These are phyloP conservation scores for Cercospora nicotianae DNA, from an alignment of 2,329 filamentous ascomycete species.

Conservation along the genomic window DNA sequence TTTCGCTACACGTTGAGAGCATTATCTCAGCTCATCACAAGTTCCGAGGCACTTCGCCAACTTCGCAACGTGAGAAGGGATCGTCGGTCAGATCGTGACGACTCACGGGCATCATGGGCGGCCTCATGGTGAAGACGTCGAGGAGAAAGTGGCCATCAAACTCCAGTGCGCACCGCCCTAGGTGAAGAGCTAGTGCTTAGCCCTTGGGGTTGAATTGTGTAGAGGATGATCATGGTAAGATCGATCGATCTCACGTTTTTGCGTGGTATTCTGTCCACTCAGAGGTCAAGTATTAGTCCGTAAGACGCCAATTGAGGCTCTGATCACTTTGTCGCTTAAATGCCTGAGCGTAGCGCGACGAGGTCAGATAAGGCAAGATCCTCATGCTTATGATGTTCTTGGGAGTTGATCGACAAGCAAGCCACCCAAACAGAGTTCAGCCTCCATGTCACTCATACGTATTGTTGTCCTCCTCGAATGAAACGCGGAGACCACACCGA, in stretches of 20 bases:
- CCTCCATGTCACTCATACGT: slow-evolving; percentile 4
- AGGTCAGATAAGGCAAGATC: background rate
- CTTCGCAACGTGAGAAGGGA: background rate
- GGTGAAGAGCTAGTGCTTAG: background rate
- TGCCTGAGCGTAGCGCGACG: background rate
- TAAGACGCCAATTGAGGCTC: background rate
- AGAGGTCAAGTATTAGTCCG: background rate
- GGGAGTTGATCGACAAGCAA: background rate
- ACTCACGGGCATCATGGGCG: slow-evolving; percentile 2
- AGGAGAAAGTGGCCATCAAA: background rate
- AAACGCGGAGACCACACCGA: background rate
- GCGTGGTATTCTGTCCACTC: background rate
- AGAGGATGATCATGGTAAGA: background rate
- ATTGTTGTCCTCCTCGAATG: background rate
- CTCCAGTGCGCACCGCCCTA: background rate
- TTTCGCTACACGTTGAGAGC: background rate
- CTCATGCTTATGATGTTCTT: background rate
- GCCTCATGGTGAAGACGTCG: background rate
- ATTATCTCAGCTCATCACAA: background rate
- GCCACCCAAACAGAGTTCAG: background rate
- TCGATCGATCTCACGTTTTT: background rate
- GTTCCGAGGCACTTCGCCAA: slow-evolving; percentile 8
- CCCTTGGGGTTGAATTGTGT: background rate
- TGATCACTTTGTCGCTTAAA: background rate
- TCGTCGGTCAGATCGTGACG: slow-evolving; percentile 1